A percentile compares a stretch with the other conserved stretches of the same genome.
phyloP scores from a whole-genome alignment of 2,329 filamentous ascomycete genomes.

The Xylaria sp. region DNA sequence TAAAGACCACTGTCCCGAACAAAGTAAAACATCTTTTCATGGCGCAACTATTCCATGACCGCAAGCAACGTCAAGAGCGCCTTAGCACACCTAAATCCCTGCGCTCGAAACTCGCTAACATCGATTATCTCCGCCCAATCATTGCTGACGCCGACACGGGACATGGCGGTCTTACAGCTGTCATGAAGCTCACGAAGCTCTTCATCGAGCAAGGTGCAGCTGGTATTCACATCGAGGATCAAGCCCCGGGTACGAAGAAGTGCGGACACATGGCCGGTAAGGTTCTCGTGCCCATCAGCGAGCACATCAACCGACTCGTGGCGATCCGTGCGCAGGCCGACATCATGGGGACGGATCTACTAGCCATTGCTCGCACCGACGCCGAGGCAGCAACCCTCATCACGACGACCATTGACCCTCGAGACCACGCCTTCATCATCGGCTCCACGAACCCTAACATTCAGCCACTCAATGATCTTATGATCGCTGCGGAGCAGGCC shows the following conservation, averaged over 20 bases:
- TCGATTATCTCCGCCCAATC: constrained; percentile 95
- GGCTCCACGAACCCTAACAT: constrained; percentile 88
- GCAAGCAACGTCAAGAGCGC: constrained; percentile 97
- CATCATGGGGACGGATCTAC: constrained; percentile 93
- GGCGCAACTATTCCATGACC: constrained; percentile 99
- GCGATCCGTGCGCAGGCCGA: constrained; percentile 97
- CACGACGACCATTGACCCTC: constrained; percentile 93
- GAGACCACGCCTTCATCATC: constrained; percentile 93
- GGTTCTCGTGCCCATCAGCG: constrained; percentile 93
- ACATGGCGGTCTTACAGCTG: constrained; percentile 95
- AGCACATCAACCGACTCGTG: constrained; percentile 97
- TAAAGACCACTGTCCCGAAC: constrained; percentile 93
- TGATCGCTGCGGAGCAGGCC: constrained; percentile 83
- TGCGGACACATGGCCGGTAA: constrained; percentile 99
- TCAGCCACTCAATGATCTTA: constrained; percentile 87
- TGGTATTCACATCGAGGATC: constrained; percentile 98
- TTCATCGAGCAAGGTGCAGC: constrained; percentile 97
- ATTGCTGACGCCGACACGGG: constrained; percentile 97
- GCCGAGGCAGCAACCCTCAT: constrained; percentile 98
- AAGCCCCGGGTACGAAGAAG: constrained; percentile 98
- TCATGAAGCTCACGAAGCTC: constrained; percentile 99
- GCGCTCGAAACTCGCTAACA: constrained; percentile 78
- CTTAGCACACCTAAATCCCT: constrained; percentile 78
- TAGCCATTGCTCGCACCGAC: constrained; percentile 94
- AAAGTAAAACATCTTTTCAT: constrained; percentile 98